Evolutionary conservation across 1,139 yeast genomes (phyloP).

Genomic region (Meyerozyma smithsonii): DNA sequence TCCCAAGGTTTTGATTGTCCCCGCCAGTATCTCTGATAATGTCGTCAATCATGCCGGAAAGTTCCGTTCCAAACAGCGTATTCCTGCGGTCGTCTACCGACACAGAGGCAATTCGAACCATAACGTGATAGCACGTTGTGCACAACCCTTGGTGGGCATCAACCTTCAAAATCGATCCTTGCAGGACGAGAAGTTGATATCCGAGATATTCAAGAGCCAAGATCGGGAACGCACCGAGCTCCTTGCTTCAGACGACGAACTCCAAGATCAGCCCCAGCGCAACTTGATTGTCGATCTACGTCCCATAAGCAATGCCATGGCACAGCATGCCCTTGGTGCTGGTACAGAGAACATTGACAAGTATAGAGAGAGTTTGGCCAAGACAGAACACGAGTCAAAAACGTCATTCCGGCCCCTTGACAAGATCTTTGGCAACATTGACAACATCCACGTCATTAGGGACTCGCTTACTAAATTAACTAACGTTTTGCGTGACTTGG

Average conservation of each 20-base stretch:
- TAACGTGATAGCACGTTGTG: slow-evolving; percentile 79
- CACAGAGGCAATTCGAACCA: slow-evolving; percentile 56
- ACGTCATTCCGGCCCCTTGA: slow-evolving; percentile 25
- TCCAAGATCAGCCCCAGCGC: slow-evolving; percentile 41
- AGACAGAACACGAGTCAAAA: slow-evolving; percentile 4
- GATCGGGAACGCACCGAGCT: slow-evolving; percentile 24
- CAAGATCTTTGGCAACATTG: slow-evolving; percentile 83
- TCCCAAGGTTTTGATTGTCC: slow-evolving; percentile 66
- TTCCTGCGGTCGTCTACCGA: slow-evolving; percentile 78
- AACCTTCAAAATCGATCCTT: slow-evolving; percentile 77
- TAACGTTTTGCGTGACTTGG: slow-evolving; percentile 64
- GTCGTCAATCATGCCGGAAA: slow-evolving; percentile 79
- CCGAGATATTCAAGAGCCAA: slow-evolving; percentile 61
- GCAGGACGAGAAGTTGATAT: slow-evolving; percentile 82
- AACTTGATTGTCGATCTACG: slow-evolving; percentile 86
- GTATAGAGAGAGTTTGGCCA: slow-evolving; percentile 42
- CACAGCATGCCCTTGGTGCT: slow-evolving; percentile 95
- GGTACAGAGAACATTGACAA: slow-evolving; percentile 93
- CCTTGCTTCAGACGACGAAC: slow-evolving; percentile 15
- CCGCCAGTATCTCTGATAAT: slow-evolving; percentile 71
- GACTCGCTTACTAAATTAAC: slow-evolving; percentile 69
- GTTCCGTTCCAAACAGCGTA: slow-evolving; percentile 77
- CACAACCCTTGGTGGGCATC: slow-evolving; percentile 91
- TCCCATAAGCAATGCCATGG: slow-evolving; percentile 92
- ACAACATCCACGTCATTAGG: slow-evolving; percentile 92